phyloP scores from a whole-genome alignment of 306 rosid genomes.

The Ammopiptanthus mongolicus region DNA sequence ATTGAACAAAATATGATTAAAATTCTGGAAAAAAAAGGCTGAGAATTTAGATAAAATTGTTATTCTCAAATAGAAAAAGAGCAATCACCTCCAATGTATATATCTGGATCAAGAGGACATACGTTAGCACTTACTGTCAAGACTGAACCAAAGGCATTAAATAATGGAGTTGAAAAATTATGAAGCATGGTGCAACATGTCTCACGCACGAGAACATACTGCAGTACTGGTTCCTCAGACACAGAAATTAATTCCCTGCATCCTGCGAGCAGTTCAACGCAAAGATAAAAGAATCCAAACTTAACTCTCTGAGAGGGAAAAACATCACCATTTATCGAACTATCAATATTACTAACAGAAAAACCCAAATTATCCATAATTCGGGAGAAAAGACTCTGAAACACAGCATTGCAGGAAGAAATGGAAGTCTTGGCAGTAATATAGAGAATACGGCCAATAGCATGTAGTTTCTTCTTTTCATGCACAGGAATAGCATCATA shows the following conservation, averaged over 20 bases:
- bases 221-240: conserved; percentile 29
- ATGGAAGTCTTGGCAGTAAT: conserved; percentile 49
- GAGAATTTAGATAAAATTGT: conserved; percentile 17
- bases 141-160: conserved; percentile 54
- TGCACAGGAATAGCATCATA: conserved; percentile 47
- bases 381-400: conserved; percentile 51
- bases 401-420: conserved; percentile 60
- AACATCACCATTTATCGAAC: conserved; percentile 20
- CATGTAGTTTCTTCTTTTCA: conserved; percentile 67
- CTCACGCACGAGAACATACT: conserved; percentile 33
- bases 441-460: conserved; percentile 63
- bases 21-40: not conserved
- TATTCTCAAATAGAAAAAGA: conserved; percentile 20
- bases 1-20: not conserved
- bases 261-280: conserved; percentile 63
- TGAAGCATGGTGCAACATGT: conserved; percentile 48
- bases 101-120: conserved; percentile 43
- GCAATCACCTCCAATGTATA: conserved; percentile 65
- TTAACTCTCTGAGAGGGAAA: conserved; percentile 28
- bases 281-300: conserved; percentile 84
- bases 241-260: conserved; percentile 48
- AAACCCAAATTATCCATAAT: conserved; percentile 52
- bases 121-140: conserved; percentile 32
- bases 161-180: conserved; percentile 43
- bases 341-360: conserved; percentile 29